Evolutionary conservation across 2,329 filamentous ascomycete genomes (phyloP).

Genomic region (Cercospora janseana): DNA sequence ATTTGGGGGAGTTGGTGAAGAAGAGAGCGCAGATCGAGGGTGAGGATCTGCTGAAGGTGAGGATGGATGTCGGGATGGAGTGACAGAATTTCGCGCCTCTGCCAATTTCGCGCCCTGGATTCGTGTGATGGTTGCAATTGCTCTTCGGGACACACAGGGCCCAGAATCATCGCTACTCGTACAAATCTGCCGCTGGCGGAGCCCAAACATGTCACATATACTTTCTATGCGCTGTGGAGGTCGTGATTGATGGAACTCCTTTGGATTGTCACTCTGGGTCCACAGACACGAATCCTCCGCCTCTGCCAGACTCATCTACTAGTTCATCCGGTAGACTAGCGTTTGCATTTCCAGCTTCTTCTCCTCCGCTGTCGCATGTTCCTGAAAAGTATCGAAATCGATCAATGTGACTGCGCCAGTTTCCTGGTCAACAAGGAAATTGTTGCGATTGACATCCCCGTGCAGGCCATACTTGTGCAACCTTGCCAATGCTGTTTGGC

Average conservation of each 20-base stretch:
- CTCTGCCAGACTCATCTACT: not conserved
- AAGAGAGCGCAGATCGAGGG: conserved; percentile 39
- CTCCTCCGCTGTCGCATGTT: not conserved
- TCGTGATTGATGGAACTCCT: no score
- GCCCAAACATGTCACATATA: conserved; percentile 1
- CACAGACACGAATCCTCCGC: not conserved
- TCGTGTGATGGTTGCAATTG: not conserved
- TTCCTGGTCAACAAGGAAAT: not conserved
- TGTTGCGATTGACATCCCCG: not conserved
- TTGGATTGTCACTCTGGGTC: no score
- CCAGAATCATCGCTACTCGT: no score
- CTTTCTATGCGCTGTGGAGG: no score
- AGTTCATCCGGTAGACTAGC: not conserved
- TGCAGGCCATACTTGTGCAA: not conserved
- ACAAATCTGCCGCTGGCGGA: no score
- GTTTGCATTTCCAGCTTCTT: not conserved
- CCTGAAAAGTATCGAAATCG: not conserved
- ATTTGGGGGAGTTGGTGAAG: conserved; percentile 40
- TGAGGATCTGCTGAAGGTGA: conserved; percentile 40
- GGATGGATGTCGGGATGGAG: conserved; percentile 25
- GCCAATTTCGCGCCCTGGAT: no score
- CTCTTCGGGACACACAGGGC: no score
- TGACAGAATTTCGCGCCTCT: not conserved
- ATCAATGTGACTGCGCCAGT: not conserved
- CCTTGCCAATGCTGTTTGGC: not conserved